phyloP scores from a whole-genome alignment of 768 basidiomycete genomes.

The Suillus americanus region DNA sequence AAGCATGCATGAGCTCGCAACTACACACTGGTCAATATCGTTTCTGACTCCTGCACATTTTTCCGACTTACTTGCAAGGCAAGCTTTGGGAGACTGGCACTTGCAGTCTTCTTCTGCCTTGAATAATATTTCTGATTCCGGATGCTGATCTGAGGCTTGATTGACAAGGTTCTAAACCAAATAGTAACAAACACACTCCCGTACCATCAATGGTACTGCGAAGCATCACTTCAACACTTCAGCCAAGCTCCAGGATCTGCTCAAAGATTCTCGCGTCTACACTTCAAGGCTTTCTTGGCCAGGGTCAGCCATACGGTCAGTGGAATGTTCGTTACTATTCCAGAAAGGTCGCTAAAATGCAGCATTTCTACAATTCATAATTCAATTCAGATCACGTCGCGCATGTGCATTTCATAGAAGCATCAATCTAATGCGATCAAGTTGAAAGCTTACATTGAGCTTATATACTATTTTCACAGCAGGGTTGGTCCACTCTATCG shows the following conservation, averaged over 20 bases:
- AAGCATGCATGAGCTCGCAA: constrained; percentile 37
- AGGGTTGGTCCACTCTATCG: constrained; percentile 1
- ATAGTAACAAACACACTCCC: not conserved
- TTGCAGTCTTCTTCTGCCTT: constrained; percentile 5
- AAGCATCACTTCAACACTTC: not conserved
- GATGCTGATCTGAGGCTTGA: not conserved
- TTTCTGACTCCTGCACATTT: not conserved
- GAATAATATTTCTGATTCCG: not conserved
- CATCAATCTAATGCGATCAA: not conserved
- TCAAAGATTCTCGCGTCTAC: not conserved
- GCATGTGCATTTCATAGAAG: constrained; percentile 1
- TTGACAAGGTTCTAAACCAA: not conserved
- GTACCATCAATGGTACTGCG: not conserved
- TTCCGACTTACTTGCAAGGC: constrained; percentile 12
- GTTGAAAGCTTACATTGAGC: not conserved
- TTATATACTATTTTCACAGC: constrained; percentile 2
- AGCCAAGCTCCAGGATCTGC: not conserved
- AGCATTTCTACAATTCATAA: not conserved
- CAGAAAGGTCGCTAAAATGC: not conserved
- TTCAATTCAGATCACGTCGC: not conserved
- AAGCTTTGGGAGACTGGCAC: constrained; percentile 1
- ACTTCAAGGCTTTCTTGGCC: not conserved
- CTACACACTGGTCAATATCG: constrained; percentile 8
- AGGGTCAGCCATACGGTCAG: not conserved
- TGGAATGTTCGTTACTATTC: not conserved